These are phyloP conservation scores for Zygosaccharomyces siamensis DNA, from an alignment of 805 yeast species.

Conservation along the genomic window DNA sequence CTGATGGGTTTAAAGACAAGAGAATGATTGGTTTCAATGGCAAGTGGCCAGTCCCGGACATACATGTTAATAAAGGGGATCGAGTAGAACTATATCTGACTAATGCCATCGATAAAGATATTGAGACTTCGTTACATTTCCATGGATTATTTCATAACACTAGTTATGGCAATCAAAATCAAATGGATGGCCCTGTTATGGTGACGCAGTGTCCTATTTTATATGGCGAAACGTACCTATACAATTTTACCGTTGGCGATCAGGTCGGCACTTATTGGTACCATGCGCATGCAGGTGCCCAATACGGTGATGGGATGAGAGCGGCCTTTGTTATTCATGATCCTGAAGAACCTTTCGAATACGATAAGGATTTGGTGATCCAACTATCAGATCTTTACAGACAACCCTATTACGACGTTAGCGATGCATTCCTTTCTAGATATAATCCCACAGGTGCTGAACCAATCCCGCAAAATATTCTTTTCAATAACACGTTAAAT, in stretches of 20 bases:
- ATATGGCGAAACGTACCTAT: conserved; percentile 59
- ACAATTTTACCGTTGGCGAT: conserved; percentile 62
- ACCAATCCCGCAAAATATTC: conserved; percentile 64
- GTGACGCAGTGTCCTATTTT: conserved; percentile 78
- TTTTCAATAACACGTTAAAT: conserved; percentile 62
- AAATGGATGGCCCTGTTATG: conserved; percentile 78
- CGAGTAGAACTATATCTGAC: conserved; percentile 53
- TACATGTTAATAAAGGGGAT: conserved; percentile 62
- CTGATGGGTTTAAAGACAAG: conserved; percentile 57
- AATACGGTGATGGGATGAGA: conserved; percentile 74
- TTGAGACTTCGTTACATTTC: conserved; percentile 63
- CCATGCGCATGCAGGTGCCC: conserved; percentile 73
- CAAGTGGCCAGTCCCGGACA: conserved; percentile 68
- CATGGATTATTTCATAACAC: conserved; percentile 73
- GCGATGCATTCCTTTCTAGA: conserved; percentile 48
- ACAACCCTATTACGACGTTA: conserved; percentile 43
- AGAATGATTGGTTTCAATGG: conserved; percentile 63
- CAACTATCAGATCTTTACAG: conserved; percentile 65
- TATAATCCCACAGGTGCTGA: conserved; percentile 84
- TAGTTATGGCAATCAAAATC: conserved; percentile 37
- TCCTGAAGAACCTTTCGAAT: conserved; percentile 47
- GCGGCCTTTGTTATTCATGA: conserved; percentile 66
- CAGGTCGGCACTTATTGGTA: conserved; percentile 83
- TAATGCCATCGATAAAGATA: conserved; percentile 50
- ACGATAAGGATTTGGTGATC: conserved; percentile 57